A percentile compares a stretch with the other conserved stretches of the same genome.
phyloP scores from a whole-genome alignment of 345 rosid species.

The Rhodamnia argentea region DNA sequence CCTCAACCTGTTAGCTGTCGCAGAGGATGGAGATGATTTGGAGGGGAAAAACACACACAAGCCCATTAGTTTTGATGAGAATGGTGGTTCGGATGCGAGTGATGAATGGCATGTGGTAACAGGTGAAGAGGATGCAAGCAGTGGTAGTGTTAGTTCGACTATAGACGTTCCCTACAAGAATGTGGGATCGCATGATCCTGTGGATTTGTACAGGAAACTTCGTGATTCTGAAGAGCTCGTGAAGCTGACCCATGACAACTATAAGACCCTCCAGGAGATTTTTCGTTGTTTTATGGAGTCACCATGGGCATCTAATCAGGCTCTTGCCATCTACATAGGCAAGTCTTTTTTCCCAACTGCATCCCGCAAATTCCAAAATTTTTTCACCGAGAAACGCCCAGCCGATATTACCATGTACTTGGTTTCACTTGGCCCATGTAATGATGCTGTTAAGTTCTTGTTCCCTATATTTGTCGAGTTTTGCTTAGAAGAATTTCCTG shows the following conservation, averaged over 20 bases:
- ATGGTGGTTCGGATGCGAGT: conserved; percentile 2
- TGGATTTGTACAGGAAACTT: conserved; percentile 49
- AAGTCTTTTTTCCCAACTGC: conserved; percentile 81
- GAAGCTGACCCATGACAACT: conserved; percentile 27
- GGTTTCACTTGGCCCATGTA: conserved; percentile 54
- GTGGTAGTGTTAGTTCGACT: conserved; percentile 3
- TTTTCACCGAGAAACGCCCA: conserved; percentile 43
- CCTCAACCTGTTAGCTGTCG: background rate
- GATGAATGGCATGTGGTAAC: background rate
- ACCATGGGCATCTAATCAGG: conserved; percentile 81
- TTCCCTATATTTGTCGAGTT: conserved; percentile 84
- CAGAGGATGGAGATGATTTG: background rate
- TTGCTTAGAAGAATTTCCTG: conserved; percentile 67
- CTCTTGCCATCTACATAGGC: conserved; percentile 81
- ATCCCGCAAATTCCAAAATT: conserved; percentile 30
- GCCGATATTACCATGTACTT: conserved; percentile 32
- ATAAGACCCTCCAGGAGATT: conserved; percentile 33
- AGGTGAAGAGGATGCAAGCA: conserved; percentile 5
- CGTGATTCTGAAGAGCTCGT: conserved; percentile 18
- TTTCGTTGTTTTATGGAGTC: conserved; percentile 44
- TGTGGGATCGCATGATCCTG: conserved; percentile 35
- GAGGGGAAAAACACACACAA: background rate
- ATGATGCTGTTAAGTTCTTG: conserved; percentile 60
- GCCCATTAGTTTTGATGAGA: background rate
- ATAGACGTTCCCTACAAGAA: background rate